Evolutionary conservation across 352 stramenopile genomes (phyloP).

Genomic region (Phytopythium kandeliae): DNA sequence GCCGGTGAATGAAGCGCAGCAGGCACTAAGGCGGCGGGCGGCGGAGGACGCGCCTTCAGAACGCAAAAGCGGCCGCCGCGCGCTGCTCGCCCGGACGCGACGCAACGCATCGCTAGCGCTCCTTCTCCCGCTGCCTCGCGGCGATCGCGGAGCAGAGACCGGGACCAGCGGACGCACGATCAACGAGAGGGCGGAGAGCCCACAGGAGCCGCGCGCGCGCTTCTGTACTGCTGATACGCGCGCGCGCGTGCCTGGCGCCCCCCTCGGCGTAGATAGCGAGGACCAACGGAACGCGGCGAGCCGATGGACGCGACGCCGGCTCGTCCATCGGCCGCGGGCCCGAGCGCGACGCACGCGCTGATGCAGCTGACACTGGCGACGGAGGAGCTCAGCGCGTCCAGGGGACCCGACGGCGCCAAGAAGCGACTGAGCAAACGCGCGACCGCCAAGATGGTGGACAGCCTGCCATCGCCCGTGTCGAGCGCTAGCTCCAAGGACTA

Average conservation of each 20-base stretch:
- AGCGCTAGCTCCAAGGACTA: slow-evolving; percentile 5
- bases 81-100: too few relatives aligned
- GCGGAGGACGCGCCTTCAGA: too few relatives aligned
- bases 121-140: background rate
- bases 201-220: background rate
- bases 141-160: background rate
- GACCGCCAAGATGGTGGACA: slow-evolving; percentile 11
- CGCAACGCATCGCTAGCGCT: too few relatives aligned
- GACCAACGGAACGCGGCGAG: background rate
- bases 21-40: too few relatives aligned
- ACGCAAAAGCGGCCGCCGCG: too few relatives aligned
- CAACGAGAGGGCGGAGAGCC: background rate
- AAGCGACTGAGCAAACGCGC: slow-evolving; percentile 4
- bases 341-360: slow-evolving; percentile 2
- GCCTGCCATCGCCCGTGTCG: slow-evolving; percentile 9
- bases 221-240: background rate
- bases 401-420: background rate
- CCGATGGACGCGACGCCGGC: background rate
- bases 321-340: background rate
- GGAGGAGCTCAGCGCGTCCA: slow-evolving; percentile 9
- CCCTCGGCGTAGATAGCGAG: background rate
- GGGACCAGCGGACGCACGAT: background rate
- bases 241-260: background rate
- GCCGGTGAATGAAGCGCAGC: too few relatives aligned
- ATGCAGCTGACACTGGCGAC: slow-evolving; percentile 11